Base-by-base conservation (phyloP, 805 yeast species). In the Kuraishia floccosa region DNA sequence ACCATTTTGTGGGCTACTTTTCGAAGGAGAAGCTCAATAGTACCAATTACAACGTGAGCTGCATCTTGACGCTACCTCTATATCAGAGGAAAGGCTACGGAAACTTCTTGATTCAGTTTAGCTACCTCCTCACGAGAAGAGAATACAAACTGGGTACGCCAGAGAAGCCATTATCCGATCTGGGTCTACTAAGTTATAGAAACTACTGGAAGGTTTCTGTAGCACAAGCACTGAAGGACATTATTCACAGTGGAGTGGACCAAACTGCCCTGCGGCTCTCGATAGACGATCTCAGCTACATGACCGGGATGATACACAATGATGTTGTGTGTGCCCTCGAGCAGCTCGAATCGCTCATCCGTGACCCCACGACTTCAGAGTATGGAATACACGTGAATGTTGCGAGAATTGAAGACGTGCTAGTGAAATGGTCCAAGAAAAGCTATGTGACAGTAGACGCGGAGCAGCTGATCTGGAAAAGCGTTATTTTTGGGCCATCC, bases 61-160 rank as follows among this genome's bases (percentile, higher is more conserved):
- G 98, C 56, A 89, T 91, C 25, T 58, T 91, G 42, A 86, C 96
- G 0, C 56, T 89, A 24, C 98, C 97, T 1, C 75, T 76, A 3
- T 76, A 78, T 48, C 96, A 89, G 54, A 56, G 95, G 30, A 72
- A 73, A 38, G 97, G 97, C 0, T 85, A 81, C 53, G 98, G 98
- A 2, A 78, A 74, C 49, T 68, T 89, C 36, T 60, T 91, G 35
- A 89, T 91, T 47, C 93, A 83, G 39, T 85, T 91, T 50, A 83
- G 95, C 34, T 91, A 91, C 47, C 54, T 86, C 12, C 56, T 91
- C 29, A 70, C 91, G 1, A 60, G 79, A 31, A 64, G 72, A 35
- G 96, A 89, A 49, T 74, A 68, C 42, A 78, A 76, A 39, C 67
- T 68, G 34, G 98, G 97, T 1, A 82, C 96, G 0, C 98, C 98